A percentile compares a stretch with the other conserved stretches of the same genome.
phyloP scores from a whole-genome alignment of 2,329 filamentous ascomycete species.

The Cryphonectria naterciae region DNA sequence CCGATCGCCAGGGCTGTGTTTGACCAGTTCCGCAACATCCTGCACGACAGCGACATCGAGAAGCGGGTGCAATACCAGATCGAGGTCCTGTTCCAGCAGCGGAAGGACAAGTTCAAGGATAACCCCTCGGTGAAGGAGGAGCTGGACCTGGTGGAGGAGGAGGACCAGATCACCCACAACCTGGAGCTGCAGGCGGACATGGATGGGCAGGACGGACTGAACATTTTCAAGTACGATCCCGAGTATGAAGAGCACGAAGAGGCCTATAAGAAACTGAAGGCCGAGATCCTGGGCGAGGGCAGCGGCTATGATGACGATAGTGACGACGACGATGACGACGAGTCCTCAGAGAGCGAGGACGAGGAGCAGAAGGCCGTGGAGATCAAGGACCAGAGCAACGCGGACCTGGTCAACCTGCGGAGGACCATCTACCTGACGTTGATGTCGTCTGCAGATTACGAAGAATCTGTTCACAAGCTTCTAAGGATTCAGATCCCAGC shows the following conservation, averaged over 20 bases:
- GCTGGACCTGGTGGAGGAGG: slow-evolving; percentile 92
- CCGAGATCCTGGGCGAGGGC: slow-evolving; percentile 92
- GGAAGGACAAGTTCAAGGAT: slow-evolving; percentile 96
- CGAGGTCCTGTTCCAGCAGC: slow-evolving; percentile 93
- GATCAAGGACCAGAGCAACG: slow-evolving; percentile 97
- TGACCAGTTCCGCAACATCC: slow-evolving; percentile 91
- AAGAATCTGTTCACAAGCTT: slow-evolving; percentile 96
- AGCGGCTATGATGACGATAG: slow-evolving; percentile 78
- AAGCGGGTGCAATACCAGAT: slow-evolving; percentile 99
- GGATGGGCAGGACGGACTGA: slow-evolving; percentile 83
- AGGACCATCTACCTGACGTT: slow-evolving; percentile 97
- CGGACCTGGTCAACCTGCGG: slow-evolving; percentile 89
- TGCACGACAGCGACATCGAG: slow-evolving; percentile 96
- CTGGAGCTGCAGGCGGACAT: slow-evolving; percentile 82
- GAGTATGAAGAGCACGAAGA: slow-evolving; percentile 91
- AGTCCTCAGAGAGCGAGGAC: slow-evolving; percentile 72
- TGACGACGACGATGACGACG: slow-evolving; percentile 74
- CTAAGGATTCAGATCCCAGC: slow-evolving; percentile 89
- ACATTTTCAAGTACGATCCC: slow-evolving; percentile 92
- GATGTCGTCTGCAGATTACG: slow-evolving; percentile 93
- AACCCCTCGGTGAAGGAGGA: slow-evolving; percentile 90
- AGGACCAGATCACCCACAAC: slow-evolving; percentile 94
- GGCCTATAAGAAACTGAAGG: slow-evolving; percentile 84
- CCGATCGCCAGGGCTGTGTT: slow-evolving; percentile 89
- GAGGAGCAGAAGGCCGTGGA: slow-evolving; percentile 83